These are phyloP conservation scores for Phaseolus coccineus DNA, from an alignment of 331 rosid species.

Conservation along the genomic window DNA sequence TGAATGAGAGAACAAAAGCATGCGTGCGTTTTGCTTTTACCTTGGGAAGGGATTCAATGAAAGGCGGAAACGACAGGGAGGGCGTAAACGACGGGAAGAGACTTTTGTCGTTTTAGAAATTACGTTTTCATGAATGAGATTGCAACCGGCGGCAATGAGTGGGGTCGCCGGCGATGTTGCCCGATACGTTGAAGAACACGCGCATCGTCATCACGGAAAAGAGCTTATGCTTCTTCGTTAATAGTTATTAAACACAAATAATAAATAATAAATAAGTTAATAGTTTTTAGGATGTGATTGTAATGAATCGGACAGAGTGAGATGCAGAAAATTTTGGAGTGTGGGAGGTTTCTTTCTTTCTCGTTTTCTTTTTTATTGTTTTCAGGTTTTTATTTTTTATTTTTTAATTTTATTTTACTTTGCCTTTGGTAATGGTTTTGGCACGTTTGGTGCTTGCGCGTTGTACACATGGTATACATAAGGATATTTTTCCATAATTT, in stretches of 20 bases:
- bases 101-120: slow-evolving; percentile 29
- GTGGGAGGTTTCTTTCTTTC: neutral
- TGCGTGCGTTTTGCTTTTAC: slow-evolving; percentile 39
- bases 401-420: neutral
- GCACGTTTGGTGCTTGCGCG: slow-evolving; percentile 11
- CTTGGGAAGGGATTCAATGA: slow-evolving; percentile 31
- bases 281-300: slow-evolving; percentile 33
- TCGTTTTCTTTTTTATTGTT: neutral
- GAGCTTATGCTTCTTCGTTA: slow-evolving; percentile 3
- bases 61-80: slow-evolving; percentile 32
- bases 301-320: slow-evolving; percentile 35
- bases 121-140: slow-evolving; percentile 25
- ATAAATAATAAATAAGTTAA: neutral
- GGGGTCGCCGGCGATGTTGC: slow-evolving; percentile 52
- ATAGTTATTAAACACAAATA: slow-evolving; percentile 13
- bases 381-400: too few species aligned
- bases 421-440: too few species aligned
- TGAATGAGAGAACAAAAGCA: slow-evolving; percentile 12
- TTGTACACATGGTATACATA: slow-evolving; percentile 4
- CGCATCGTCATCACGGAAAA: slow-evolving; percentile 39
- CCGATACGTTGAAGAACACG: slow-evolving; percentile 34
- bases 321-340: slow-evolving; percentile 23
- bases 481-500: too few species aligned
- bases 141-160: slow-evolving; percentile 48
- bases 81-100: slow-evolving; percentile 36